Evolutionary conservation across 352 stramenopile genomes (phyloP).

Genomic region (Globisporangium nunn): DNA sequence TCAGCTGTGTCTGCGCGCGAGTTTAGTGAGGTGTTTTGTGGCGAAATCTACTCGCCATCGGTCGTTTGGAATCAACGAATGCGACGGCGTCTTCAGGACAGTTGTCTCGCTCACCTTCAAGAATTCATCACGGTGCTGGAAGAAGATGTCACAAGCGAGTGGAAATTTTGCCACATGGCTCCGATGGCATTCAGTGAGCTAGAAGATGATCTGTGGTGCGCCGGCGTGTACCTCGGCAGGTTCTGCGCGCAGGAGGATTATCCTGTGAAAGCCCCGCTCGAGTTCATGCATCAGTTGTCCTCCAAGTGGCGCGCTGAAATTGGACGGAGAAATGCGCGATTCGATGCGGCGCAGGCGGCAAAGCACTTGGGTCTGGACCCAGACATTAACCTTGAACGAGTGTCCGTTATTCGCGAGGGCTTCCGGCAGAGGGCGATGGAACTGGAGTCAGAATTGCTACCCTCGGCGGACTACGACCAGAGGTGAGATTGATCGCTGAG

Average conservation of each 20-base stretch:
- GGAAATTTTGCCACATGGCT: constrained; percentile 90
- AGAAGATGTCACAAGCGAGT: constrained; percentile 85
- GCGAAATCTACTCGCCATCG: constrained; percentile 79
- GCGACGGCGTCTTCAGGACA: constrained; percentile 82
- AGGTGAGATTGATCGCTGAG: constrained; percentile 21
- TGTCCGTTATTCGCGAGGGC: constrained; percentile 30
- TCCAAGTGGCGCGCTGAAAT: constrained; percentile 76
- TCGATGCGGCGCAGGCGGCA: constrained; percentile 33
- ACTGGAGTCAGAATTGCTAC: constrained; percentile 23
- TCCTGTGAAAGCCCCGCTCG: constrained; percentile 75
- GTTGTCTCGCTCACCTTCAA: constrained; percentile 87
- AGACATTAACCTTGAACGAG: constrained; percentile 4
- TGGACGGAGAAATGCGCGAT: constrained; percentile 18
- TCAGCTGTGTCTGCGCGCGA: constrained; percentile 63
- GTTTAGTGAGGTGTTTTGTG: constrained; percentile 88
- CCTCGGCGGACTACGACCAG: constrained; percentile 23
- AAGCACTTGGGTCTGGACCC: constrained; percentile 26
- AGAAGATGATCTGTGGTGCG: constrained; percentile 89
- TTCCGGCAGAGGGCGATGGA: constrained; percentile 50
- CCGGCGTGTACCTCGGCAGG: constrained; percentile 90
- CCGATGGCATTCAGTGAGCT: constrained; percentile 87
- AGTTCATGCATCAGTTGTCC: constrained; percentile 81
- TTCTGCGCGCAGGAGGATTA: constrained; percentile 87
- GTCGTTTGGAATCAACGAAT: constrained; percentile 94
- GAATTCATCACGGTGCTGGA: constrained; percentile 87